Evolutionary conservation across 1,139 yeast species (phyloP), one percentile per base, ranked within the genome.

Genomic region (Kluyveromyces sp.): DNA sequence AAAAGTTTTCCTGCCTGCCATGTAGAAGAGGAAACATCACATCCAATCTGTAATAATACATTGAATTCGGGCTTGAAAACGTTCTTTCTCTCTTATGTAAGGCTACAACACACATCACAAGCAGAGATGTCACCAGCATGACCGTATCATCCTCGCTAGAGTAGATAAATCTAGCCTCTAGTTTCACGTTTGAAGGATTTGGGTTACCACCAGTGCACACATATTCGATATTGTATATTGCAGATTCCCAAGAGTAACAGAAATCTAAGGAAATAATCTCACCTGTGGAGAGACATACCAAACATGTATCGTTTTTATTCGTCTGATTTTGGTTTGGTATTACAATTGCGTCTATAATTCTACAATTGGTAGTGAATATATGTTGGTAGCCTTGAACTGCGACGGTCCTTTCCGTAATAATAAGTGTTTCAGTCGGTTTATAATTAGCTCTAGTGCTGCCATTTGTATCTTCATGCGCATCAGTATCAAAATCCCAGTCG

Each of bases 401-500:
- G 30, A 41, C 28, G 7, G 43, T 34, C 28, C 38, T 21, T 25
- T 35, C 39, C 25, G 43, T 41, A n/a, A 41, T 28, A 6, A 41
- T 26, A n/a, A 41, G 25, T 35, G 29, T 21, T 6, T 41, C 34
- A 8, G 34, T 41, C 10, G 27, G 27, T 3, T 7, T 28, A 28
- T 29, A 28, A 3, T 5, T 21, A 3, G 32, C 4, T 4, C 4
- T 25, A 4, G 32, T 5, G 3, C 4, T 25, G 10, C 25, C 8
- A 1, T 32, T 15, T n/a, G 26, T 30, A 21, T 40, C 37, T 4
- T 37, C 39, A 6, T n/a, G 25, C 25, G 26, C 32, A 10, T 41
- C 43, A 8, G 28, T 34, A n/a, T 41, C 43, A 29, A 41, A 41
- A 34, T 41, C 43, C 43, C 43, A 41, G 29, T 41, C 43, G 3